Conservation (phyloP, 306 rosid genomes). For the Pyrus bretschneideri region DNA sequence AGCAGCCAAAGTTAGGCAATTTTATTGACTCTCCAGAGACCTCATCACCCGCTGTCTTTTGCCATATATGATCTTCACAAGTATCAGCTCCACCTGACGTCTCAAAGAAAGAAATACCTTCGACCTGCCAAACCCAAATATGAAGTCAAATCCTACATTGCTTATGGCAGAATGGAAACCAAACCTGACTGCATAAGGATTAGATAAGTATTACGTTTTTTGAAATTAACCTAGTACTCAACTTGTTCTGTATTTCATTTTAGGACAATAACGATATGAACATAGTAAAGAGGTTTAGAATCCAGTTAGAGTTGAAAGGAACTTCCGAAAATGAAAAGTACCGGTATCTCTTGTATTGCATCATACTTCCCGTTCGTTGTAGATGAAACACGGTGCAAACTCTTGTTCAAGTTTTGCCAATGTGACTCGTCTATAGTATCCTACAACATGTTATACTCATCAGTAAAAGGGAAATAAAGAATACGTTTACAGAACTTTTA, state of each 20-base stretch:
- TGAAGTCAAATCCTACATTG: conserved; percentile 3
- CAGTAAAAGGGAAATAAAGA: conserved; percentile 13
- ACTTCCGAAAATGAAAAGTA: conserved; percentile 6
- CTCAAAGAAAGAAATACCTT: conserved; percentile 54
- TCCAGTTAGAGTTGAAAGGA: background rate
- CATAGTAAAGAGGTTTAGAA: background rate
- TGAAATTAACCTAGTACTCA: background rate
- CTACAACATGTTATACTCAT: conserved; percentile 33
- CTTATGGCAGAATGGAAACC: conserved; percentile 4
- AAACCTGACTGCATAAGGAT: background rate
- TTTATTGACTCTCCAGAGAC: conserved; percentile 13
- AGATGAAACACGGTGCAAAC: conserved; percentile 71
- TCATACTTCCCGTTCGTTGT: conserved; percentile 87
- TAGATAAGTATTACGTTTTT: background rate
- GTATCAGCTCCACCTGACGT: conserved; percentile 28
- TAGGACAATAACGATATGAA: background rate
- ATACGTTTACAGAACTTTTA: conserved; percentile 8
- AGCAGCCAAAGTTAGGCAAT: conserved; percentile 19
- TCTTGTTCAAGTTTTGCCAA: conserved; percentile 70
- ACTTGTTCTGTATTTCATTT: background rate
- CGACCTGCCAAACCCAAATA: conserved; percentile 55
- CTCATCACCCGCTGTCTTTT: conserved; percentile 7
- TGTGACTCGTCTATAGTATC: conserved; percentile 73
- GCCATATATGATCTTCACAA: conserved; percentile 26
- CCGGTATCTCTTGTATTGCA: conserved; percentile 61